These are phyloP conservation scores for Umbilicus rupestris DNA, from an alignment of 164 flowering plant species.

Conservation along the genomic window DNA sequence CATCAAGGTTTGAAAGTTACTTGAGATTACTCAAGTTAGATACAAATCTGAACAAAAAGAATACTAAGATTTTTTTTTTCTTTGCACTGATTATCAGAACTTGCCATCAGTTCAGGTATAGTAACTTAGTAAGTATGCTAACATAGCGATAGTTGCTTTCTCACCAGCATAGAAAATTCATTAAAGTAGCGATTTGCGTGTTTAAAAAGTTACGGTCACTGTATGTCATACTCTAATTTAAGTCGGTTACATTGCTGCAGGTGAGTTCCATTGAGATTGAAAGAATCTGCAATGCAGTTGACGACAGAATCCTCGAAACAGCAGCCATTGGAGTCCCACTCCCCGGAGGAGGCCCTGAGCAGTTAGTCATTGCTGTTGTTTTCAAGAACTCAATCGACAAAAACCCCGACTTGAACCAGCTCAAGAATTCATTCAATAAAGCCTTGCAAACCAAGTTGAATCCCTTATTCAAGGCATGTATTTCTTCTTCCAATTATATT, in stretches of 20 bases:
- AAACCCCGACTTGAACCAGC: constrained; percentile 25
- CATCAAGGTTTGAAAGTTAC: constrained; percentile 51
- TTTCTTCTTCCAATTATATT: not conserved
- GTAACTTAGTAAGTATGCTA: no score
- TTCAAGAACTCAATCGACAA: constrained; percentile 38
- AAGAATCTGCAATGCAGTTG: constrained; percentile 65
- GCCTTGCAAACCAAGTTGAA: constrained; percentile 72
- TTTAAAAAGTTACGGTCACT: no score
- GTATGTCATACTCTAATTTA: not conserved
- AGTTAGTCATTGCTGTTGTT: constrained; percentile 66
- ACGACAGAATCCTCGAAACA: constrained; percentile 56
- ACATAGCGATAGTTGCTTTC: no score
- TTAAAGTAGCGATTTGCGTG: no score
- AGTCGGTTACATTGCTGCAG: constrained; percentile 19
- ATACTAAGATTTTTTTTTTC: no score
- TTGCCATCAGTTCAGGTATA: no score
- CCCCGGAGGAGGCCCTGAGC: constrained; percentile 82
- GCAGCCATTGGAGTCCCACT: constrained; percentile 93
- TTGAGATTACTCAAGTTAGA: not conserved
- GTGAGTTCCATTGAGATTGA: constrained; percentile 95
- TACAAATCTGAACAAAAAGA: not conserved
- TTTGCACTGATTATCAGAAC: no score
- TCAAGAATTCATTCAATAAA: constrained; percentile 55
- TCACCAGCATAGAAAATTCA: no score
- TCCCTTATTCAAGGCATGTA: constrained; percentile 76